Evolutionary conservation across 1,284 basidiomycete species (phyloP), one percentile per base, ranked within the genome.

Genomic region (Ceratobasidium sp.): DNA sequence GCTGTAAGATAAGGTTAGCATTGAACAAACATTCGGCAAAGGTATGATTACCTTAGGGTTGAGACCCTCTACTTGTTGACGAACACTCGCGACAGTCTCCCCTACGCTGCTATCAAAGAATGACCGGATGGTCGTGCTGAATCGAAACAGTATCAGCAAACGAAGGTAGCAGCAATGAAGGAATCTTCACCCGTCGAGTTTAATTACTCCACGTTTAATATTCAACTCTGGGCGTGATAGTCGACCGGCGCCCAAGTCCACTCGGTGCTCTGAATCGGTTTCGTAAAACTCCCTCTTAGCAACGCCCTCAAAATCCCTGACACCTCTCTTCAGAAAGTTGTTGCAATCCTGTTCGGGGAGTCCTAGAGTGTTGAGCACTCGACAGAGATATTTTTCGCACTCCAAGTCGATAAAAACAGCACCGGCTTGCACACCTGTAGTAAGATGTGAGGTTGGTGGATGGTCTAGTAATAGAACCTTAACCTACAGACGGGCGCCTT

Each of bases 351-450:
- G 43, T 1, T 62, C 47, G 16, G 23, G 14, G 14, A 47, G 57
- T 8, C 38, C 70, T 5, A 63, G 11, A 52, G 28, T 50, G 26
- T 62, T 52, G 28, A 72, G 50, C 35, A 62, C 32, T 13, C 70
- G 57, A 21, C 38, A 13, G 2, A 72, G 50, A 13, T 61, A 18
- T 8, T 52, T 54, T 47, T 72, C 57, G 58, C 55, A 72, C 35
- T 72, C 59, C 18, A 38, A n/a, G 46, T 74, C 59, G n/a, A 74
- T 69, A 26, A 62, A 72, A 1, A 74, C 61, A 14, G 30, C 73
- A 23, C 73, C 73, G n/a, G 67, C 59, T 64, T 74, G 73, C 1
- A 74, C 67, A 30, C 73, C 73, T 74, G 28, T 6, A 26, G 38
- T 11, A 59, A 38, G 4, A 44, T 52, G 21, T 62, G 32, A 28